These are phyloP conservation scores for Emergomyces pasteurianus DNA, from an alignment of 2,329 filamentous ascomycete genomes.

Conservation along the genomic window DNA sequence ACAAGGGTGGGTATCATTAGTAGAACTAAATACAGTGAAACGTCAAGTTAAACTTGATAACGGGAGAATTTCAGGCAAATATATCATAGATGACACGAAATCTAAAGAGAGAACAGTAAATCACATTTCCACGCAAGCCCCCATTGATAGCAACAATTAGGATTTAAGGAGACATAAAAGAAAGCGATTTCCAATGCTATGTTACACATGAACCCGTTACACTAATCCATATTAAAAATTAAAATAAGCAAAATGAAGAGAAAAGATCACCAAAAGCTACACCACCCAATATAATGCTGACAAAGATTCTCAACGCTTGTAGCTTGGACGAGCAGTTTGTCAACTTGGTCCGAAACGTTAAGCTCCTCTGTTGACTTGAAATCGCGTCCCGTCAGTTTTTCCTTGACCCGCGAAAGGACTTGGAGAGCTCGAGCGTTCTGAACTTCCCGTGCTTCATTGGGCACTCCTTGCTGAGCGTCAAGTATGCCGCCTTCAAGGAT, in stretches of 20 bases:
- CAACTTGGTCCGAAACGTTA: conserved; percentile 75
- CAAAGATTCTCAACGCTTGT: conserved; percentile 96
- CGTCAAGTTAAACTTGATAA: neutral
- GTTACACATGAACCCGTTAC: neutral
- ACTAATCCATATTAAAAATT: neutral
- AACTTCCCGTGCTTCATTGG: conserved; percentile 50
- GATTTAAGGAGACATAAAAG: neutral
- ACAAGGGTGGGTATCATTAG: neutral
- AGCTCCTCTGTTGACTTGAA: conserved; percentile 81
- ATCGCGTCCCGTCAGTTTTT: conserved; percentile 89
- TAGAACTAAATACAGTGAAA: neutral
- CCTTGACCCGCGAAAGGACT: conserved; percentile 80
- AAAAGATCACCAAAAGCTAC: conserved; percentile 73
- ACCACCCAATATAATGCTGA: conserved; percentile 99
- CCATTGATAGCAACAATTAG: neutral
- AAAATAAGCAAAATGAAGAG: neutral
- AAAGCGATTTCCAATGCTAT: neutral
- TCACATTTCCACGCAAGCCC: neutral
- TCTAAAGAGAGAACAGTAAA: neutral
- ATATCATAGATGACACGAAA: neutral
- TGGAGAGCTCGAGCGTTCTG: conserved; percentile 90
- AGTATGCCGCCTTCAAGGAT: conserved; percentile 49
- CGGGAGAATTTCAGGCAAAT: neutral
- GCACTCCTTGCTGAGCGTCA: conserved; percentile 29
- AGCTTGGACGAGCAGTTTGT: conserved; percentile 86